Evolutionary conservation across 1,284 basidiomycete species (phyloP), one percentile per base, ranked within the genome.

Genomic region (Ceratobasidium sp.): DNA sequence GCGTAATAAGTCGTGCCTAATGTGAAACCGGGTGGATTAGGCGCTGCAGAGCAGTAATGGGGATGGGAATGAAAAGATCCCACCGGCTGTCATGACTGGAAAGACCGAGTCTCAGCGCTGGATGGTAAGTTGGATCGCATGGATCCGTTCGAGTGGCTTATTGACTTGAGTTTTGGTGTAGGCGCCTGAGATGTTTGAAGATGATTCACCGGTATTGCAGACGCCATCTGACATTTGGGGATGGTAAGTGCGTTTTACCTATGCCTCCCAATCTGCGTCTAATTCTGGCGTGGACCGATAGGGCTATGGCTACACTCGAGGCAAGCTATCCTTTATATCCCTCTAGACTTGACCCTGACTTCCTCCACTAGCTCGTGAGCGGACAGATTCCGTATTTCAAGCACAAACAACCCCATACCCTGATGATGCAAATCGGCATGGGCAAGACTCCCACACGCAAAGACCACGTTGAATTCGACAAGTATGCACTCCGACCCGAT

Each of bases 271-370:
- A n/a, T n/a, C n/a, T n/a, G n/a, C n/a, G n/a, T n/a, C n/a, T n/a
- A n/a, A n/a, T n/a, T n/a, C n/a, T n/a, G n/a, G n/a, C n/a, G n/a
- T n/a, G n/a, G n/a, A n/a, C n/a, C 27, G 27, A n/a, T n/a, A n/a
- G 65, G 67, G 67, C 67, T 11, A 71, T 71, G 67, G 54, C 54
- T 11, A 54, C 67, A 14, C 67, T 71, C 54, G 67, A 71, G 67
- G 67, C 59, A 31, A 27, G 51, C n/a, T n/a, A n/a, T n/a, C n/a
- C n/a, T n/a, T n/a, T n/a, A n/a, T n/a, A n/a, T n/a, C n/a, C n/a
- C n/a, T n/a, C n/a, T n/a, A n/a, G n/a, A n/a, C n/a, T n/a, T n/a
- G n/a, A n/a, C n/a, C n/a, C n/a, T n/a, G n/a, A n/a, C n/a, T n/a
- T n/a, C n/a, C n/a, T n/a, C n/a, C n/a, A n/a, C n/a, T 22, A 66